Base-by-base conservation (phyloP, 2,329 filamentous ascomycete species). In the Fusarium buharicum region DNA sequence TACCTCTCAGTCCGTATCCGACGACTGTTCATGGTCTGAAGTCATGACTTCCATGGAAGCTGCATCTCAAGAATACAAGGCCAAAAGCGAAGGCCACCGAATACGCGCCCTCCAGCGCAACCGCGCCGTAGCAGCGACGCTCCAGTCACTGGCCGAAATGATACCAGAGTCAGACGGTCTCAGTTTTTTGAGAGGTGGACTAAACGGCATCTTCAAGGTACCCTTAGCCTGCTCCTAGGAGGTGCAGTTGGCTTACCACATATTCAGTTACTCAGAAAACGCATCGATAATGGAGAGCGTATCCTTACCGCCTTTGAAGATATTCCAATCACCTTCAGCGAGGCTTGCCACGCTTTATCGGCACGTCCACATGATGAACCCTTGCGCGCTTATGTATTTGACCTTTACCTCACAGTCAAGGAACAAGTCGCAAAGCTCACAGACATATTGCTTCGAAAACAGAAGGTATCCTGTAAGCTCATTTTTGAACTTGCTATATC, bases 201-300 rank as follows among this genome's bases (percentile, higher is more conserved):
- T 53, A 13, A 46, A 53, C 4, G 16, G 33, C 6, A 47, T 47
- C 24, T 53, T 53, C 41, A 53, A 27, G 41, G 50, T 53, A 31
- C 30, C 30, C 12, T 14, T 6, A 4, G 6, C 30, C 13, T 13
- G 30, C 4, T 31, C 13, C 13, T n/a, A 6, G 3, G 30, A 31
- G 11, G 30, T 11, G 2, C 12, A 14, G 3, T 31, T 14, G 17
- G n/a, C 34, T 37, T 10, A 12, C n/a, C 11, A 18, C 16, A 6
- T 20, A 4, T 4, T 20, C 14, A 53, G 50, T 10, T 53, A 2
- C 17, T 53, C 6, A 37, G 39, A 13, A 53, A 53, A 16, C 50
- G 50, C 7, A 53, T 53, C 5, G 41, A 53, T 1, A 53, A 53
- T 20, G 24, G 24, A 4, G 41, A 53, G 27, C 50, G 50, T 13